Conservation (phyloP, 1,139 yeast species). For the Scheffersomyces parashehatae region DNA sequence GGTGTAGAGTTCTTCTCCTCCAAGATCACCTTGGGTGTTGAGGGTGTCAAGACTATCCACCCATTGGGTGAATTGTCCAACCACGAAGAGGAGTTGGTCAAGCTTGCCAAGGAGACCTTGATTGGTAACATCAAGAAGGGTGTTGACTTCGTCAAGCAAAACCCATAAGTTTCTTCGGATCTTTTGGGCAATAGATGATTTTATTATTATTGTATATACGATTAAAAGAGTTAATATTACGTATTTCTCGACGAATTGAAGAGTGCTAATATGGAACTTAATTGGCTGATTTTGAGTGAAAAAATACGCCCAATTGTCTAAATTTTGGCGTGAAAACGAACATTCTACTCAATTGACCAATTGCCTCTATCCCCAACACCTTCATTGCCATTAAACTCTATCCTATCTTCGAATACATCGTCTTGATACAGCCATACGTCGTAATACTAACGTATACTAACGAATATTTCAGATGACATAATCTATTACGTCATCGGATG, state of each 20-base stretch:
- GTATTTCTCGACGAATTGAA: neutral
- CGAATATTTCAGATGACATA: no score
- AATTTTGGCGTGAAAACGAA: no score
- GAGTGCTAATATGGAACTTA: no score
- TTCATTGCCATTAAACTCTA: no score
- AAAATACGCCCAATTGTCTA: no score
- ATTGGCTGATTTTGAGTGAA: no score
- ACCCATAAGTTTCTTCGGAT: slow-evolving; percentile 34
- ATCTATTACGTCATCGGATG: no score
- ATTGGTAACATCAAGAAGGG: slow-evolving; percentile 60
- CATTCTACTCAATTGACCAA: no score
- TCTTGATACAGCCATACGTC: no score
- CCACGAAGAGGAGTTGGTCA: slow-evolving; percentile 60
- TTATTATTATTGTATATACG: neutral
- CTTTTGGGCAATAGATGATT: neutral
- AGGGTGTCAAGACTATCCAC: slow-evolving; percentile 61
- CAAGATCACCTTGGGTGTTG: slow-evolving; percentile 59
- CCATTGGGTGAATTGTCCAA: slow-evolving; percentile 51
- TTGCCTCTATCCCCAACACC: no score
- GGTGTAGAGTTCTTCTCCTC: slow-evolving; percentile 63
- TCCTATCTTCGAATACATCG: no score
- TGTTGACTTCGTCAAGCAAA: slow-evolving; percentile 53
- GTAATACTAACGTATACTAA: no score
- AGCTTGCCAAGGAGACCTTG: slow-evolving; percentile 56
- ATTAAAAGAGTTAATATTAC: slow-evolving; percentile 3